Conservation (phyloP, 192 early-diverging fungal genomes). For the Coemansia sp. region DNA sequence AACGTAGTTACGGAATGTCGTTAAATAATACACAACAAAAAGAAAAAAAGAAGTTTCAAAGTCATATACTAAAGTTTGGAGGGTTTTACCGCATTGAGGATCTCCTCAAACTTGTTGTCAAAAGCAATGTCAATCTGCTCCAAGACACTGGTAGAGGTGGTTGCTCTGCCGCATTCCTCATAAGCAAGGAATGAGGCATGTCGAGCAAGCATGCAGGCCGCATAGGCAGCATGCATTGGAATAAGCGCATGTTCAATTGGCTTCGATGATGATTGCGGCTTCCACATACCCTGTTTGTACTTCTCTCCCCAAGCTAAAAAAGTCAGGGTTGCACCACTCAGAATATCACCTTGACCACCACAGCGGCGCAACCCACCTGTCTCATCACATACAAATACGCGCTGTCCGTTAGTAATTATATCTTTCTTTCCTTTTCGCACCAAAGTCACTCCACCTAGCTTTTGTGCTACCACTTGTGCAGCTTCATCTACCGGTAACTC, state of each 20-base stretch:
- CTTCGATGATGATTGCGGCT: conserved; percentile 8
- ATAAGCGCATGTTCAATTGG: conserved; percentile 37
- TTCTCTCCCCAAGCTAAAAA: conserved; percentile 84
- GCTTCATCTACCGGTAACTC: conserved; percentile 34
- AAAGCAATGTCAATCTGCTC: conserved; percentile 51
- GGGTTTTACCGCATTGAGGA: conserved; percentile 33
- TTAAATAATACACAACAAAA: too few relatives aligned
- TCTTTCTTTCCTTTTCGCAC: conserved; percentile 78
- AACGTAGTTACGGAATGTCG: too few relatives aligned
- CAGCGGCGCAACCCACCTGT: conserved; percentile 78
- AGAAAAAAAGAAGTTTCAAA: conserved; percentile 1
- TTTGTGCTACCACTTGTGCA: conserved; percentile 57
- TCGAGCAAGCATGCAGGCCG: conserved; percentile 42
- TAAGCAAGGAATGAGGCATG: conserved; percentile 52
- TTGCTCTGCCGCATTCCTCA: conserved; percentile 43
- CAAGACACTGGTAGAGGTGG: conserved; percentile 38
- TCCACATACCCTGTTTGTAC: conserved; percentile 62
- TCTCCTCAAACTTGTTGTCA: conserved; percentile 54
- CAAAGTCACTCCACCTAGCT: conserved; percentile 76
- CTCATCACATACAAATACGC: conserved; percentile 62
- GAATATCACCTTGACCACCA: conserved; percentile 95
- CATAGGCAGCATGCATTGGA: conserved; percentile 66
- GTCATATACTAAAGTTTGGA: conserved; percentile 10
- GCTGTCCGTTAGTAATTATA: conserved; percentile 71
- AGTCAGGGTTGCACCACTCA: conserved; percentile 79